Evolutionary conservation across 2,329 filamentous ascomycete species (phyloP), one percentile per base, ranked within the genome.

Genomic region (Apiospora marii): DNA sequence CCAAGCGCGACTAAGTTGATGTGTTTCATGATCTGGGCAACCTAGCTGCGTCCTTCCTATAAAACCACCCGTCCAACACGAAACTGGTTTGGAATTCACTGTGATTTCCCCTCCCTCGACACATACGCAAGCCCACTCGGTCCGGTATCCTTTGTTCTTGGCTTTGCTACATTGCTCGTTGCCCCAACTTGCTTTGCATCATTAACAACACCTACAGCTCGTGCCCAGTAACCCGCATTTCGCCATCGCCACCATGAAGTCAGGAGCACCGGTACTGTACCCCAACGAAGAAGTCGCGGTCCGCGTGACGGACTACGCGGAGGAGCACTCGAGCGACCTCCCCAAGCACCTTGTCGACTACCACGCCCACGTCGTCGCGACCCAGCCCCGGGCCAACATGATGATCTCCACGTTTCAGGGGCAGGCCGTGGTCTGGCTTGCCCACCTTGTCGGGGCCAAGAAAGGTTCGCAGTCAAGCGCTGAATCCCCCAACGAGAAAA

Each of bases 321-420:
- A 77, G 51, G 72, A 71, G 19, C 76, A 81, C 71, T 81, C 80
- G 14, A 74, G 78, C n/a, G 64, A 72, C 37, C 71, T 82, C 13
- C 80, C 81, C n/a, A 48, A 77, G 58, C 71, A 76, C 24, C 74
- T 82, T 68, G 70, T 51, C 2, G 78, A 79, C 48, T 79, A 80
- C 73, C 78, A 82, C 73, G 75, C 76, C 10, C 69, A 73, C 1
- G 73, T 78, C 58, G 46, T 64, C 22, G 61, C 71, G 34, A 74
- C 70, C 27, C 61, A 70, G 34, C 43, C 68, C 3, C 73, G 73
- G 16, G 74, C 83, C 13, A 73, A 79, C 41, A 83, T 82, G 75
- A 81, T 85, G 81, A 84, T 82, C 72, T 85, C 83, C 51, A 80
- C 81, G 70, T 85, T 84, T 61, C 83, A 86, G 77, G 81, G 81